These are phyloP conservation scores for Colletotrichum australisinense DNA, from an alignment of 2,329 filamentous ascomycete species.

Conservation along the genomic window DNA sequence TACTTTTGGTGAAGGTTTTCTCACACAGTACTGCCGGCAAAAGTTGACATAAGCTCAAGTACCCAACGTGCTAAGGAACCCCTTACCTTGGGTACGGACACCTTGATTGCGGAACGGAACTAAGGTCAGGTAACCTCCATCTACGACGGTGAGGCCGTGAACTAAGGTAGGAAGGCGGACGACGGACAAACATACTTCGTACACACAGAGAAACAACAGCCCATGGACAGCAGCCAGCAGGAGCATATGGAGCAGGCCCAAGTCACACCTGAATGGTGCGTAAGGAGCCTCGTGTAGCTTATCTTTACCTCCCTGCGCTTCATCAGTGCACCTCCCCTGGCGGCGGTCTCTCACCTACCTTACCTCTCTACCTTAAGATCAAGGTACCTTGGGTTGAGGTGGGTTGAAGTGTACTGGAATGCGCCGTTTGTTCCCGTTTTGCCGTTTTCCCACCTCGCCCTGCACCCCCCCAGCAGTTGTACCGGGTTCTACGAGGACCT, in stretches of 20 bases:
- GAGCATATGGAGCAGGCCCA: neutral
- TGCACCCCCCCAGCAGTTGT: neutral
- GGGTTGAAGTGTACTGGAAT: neutral
- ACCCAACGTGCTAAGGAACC: neutral
- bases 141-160: constrained; percentile 4
- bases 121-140: constrained; percentile 27
- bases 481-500: constrained; percentile 28
- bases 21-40: neutral
- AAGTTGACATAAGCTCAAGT: constrained; percentile 4
- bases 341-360: neutral
- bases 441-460: constrained; percentile 10
- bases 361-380: too few species aligned
- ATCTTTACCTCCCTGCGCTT: neutral
- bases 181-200: neutral
- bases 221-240: too few species aligned
- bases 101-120: neutral
- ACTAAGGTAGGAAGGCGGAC: neutral
- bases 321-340: neutral
- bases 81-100: too few species aligned
- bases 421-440: constrained; percentile 1
- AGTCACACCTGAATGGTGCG: constrained; percentile 29
- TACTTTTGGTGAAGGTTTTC: neutral
- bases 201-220: too few species aligned
- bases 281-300: neutral
- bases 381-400: neutral